Base-by-base conservation (phyloP, 441 rosid species). In the Erodium moschatum region DNA sequence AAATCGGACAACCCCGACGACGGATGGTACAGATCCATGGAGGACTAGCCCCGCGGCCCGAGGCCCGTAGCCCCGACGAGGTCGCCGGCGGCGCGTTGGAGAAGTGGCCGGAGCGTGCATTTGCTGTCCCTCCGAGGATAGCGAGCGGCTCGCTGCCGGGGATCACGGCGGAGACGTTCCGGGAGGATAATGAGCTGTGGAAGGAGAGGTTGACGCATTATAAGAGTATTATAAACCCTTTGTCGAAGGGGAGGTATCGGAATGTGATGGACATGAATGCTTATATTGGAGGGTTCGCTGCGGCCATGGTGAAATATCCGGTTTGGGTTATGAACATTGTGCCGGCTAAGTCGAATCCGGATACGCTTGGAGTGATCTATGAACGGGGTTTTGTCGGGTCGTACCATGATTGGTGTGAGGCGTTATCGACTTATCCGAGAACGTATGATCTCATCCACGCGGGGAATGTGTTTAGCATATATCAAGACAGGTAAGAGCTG, bases 261-360 rank as follows among this genome's bases (percentile, higher is more conserved):
- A 93, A 93, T 77, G 95, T 87, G 61, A 89, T 94, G 96, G 99
- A 94, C 82, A 91, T 94, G 99, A 94, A 89, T 77, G 86, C 97
- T 3, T 75, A 80, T 63, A 88, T 85, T 66, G 99, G 99, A 72
- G 99, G 99, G 68, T 83, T 94, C 24, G 99, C 96, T 64, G 92
- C 97, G 2, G 83, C 96, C 62, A 38, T 88, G 66, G 58, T 86
- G 62, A 88, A 88, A 61, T 84, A 85, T 79, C 97, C 97, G n/a
- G 63, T 85, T 72, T 91, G 99, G 99, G 91, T 88, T 67, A 91
- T 94, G 97, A 94, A 94, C 54, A 96, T 91, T 16, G 92, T 88
- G 65, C 89, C 98, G 10, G 87, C 96, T 21, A 85, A 91, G 68
- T 86, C 92, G 67, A 79, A 82, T 20, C 91, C 63, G 7, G 63